Evolutionary conservation across 2,329 filamentous ascomycete genomes (phyloP).

Genomic region (Ascochyta lentis): DNA sequence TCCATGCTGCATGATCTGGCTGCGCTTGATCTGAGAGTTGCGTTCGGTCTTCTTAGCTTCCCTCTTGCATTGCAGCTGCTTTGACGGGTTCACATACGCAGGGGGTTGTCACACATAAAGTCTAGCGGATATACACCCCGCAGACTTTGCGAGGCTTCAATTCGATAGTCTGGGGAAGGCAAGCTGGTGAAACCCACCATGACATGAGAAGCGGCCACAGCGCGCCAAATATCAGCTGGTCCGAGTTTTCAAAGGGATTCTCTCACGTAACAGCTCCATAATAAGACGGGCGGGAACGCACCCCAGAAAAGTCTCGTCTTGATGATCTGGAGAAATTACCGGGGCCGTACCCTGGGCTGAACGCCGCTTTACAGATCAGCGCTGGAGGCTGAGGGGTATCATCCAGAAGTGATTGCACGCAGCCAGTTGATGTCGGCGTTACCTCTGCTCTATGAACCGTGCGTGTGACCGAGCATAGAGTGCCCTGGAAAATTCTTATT

Average conservation of each 20-base stretch:
- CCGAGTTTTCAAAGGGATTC: neutral
- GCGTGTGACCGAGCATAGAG: constrained; percentile 1
- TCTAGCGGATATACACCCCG: neutral
- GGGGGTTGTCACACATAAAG: constrained; percentile 3
- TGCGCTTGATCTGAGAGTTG: neutral
- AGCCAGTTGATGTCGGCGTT: neutral
- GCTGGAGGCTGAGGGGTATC: neutral
- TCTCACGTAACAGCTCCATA: constrained; percentile 21
- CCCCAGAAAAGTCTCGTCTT: neutral
- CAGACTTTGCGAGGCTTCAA: neutral
- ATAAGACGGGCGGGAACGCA: constrained; percentile 17
- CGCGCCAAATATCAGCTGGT: neutral
- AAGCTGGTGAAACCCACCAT: neutral
- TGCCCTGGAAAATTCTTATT: neutral
- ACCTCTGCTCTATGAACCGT: neutral
- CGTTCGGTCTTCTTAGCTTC: neutral
- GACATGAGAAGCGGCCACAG: neutral
- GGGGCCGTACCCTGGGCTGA: neutral
- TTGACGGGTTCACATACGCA: neutral
- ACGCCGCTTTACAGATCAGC: neutral
- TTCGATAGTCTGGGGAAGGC: neutral
- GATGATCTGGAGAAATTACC: constrained; percentile 10
- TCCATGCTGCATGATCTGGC: neutral
- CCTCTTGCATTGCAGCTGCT: neutral
- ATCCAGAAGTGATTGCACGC: neutral